Percentiles rank a stretch among this genome's conserved stretches.
Conservation (phyloP, 345 rosid species). For the Syzygium grande region DNA sequence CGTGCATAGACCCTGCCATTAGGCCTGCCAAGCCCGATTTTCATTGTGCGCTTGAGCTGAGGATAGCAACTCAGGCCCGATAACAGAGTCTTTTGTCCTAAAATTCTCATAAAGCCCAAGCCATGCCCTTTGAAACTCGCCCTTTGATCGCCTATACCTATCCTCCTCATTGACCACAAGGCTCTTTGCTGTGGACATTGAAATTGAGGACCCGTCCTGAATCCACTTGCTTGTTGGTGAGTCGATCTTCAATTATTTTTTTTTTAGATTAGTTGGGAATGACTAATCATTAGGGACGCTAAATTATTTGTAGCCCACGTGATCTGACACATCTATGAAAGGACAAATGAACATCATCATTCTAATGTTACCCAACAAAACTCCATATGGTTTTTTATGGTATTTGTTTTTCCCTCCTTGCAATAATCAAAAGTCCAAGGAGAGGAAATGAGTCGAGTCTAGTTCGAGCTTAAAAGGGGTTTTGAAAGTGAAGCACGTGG, state of each 20-base stretch:
- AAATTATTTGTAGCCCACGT: background rate
- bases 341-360: background rate
- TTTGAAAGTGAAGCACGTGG: constrained; percentile 17
- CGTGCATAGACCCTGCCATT: no score
- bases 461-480: constrained; percentile 13
- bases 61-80: no score
- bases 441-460: constrained; percentile 14
- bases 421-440: background rate
- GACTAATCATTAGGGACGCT: no score
- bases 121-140: background rate
- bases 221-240: background rate
- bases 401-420: background rate
- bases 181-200: background rate
- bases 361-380: no score
- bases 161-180: background rate
- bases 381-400: background rate
- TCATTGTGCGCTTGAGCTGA: no score
- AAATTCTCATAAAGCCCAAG: background rate
- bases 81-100: no score
- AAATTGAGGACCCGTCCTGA: background rate
- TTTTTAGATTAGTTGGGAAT: background rate
- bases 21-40: no score
- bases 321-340: background rate
- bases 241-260: no score
- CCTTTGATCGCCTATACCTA: background rate